Base-by-base conservation (phyloP, 2,329 filamentous ascomycete species). In the Geosmithia putterillii region DNA sequence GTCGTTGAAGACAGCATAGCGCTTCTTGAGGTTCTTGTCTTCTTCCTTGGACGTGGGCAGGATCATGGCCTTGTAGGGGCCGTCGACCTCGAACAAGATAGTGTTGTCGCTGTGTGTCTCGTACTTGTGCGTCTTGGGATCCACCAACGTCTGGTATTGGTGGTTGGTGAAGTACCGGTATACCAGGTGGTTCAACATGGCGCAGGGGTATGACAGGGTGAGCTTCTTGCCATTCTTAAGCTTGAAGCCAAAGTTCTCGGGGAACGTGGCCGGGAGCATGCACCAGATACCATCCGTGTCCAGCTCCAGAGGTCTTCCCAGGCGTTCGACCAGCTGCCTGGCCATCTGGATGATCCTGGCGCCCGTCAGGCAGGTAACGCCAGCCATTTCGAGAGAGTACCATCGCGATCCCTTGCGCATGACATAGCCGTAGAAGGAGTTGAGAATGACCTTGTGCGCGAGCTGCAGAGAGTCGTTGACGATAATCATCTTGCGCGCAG, bases 251-350 rank as follows among this genome's bases (percentile, higher is more conserved):
- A 95, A 95, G 62, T 98, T 95, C 57, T 98, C 92, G 0, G 92
- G 92, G 54, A 98, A 98, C 0, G 86, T 92, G 1, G 86, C 90
- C 0, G 92, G 92, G 53, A 98, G 73, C 76, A 98, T 98, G 65
- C 92, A 98, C 94, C 92, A 98, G 55, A 98, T 98, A 76, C 94
- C 92, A 58, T 98, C 92, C 3, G 92, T 98, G 61, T 98, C 92
- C 41, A 98, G 71, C 60, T 98, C 92, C 42, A 98, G 71, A 0
- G 92, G 92, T 45, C 92, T 77, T 20, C 92, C 92, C 34, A 98
- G 85, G 7, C 92, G 78, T 58, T 98, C 92, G 4, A 98, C 90
- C 2, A 98, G 74, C 53, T 92, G 83, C 56, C 90, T 79, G 17
- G 92, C 94, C 74, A 98, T 80, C 57, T 98, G 92, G 59, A 98